Percentiles rank a stretch among this genome's conserved stretches.
Evolutionary conservation across 2,329 filamentous ascomycete species (phyloP).

Genomic region (Nothophaeocryptopus gaeumannii): DNA sequence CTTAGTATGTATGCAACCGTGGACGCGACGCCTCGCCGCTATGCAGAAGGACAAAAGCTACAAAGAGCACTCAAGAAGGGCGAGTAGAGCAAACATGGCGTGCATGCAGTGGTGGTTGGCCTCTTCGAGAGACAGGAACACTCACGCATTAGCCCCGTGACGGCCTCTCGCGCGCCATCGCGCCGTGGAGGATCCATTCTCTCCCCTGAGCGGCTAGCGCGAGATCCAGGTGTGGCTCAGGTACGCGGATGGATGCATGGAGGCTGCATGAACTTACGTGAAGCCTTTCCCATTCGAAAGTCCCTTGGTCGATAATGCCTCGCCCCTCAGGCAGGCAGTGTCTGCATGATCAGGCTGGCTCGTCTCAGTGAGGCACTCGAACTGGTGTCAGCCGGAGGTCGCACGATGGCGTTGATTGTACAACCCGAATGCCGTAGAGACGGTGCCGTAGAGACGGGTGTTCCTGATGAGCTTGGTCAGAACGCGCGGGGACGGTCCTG

Average conservation of each 20-base stretch:
- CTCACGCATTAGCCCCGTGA: constrained; percentile 13
- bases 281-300: not conserved
- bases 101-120: not conserved
- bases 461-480: too few species aligned
- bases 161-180: constrained; percentile 9
- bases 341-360: constrained; percentile 11
- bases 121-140: constrained; percentile 8
- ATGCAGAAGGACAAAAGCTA: constrained; percentile 10
- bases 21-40: constrained; percentile 14
- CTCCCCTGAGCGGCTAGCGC: constrained; percentile 14
- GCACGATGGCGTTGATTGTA: too few species aligned
- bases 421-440: too few species aligned
- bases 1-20: constrained; percentile 4
- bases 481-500: too few species aligned
- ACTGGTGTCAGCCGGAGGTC: too few species aligned
- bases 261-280: not conserved
- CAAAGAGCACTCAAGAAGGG: constrained; percentile 1
- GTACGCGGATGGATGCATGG: constrained; percentile 10
- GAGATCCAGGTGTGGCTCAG: constrained; percentile 8
- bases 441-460: too few species aligned
- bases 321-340: constrained; percentile 8
- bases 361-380: too few species aligned
- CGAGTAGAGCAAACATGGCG: constrained; percentile 15
- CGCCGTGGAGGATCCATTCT: constrained; percentile 14
- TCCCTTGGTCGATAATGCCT: too few species aligned